Evolutionary conservation across 2,329 filamentous ascomycete genomes (phyloP).

Genomic region (Apiospora sp.): DNA sequence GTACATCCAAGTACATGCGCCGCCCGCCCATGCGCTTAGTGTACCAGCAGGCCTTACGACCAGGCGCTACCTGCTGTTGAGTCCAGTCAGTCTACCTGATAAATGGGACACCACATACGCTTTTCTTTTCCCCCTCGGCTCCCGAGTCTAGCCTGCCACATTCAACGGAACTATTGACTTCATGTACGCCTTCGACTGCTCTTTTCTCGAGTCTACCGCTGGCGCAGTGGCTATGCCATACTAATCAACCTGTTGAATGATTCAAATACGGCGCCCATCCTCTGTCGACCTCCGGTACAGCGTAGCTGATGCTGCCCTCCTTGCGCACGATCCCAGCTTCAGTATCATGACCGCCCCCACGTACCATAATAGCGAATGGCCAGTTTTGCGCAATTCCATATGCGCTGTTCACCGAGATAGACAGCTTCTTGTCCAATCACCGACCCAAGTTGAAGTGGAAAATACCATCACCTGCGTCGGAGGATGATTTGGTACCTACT

Average conservation of each 20-base stretch:
- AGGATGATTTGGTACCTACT: constrained; percentile 80
- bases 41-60: constrained; percentile 4
- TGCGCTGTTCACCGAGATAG: constrained; percentile 19
- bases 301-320: constrained; percentile 18
- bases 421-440: constrained; percentile 11
- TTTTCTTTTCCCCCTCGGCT: constrained; percentile 18
- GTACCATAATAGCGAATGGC: constrained; percentile 22
- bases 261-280: background rate
- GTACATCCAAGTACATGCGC: background rate
- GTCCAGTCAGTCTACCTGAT: background rate
- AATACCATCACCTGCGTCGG: constrained; percentile 31
- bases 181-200: constrained; percentile 13
- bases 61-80: background rate
- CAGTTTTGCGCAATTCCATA: constrained; percentile 21
- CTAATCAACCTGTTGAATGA: background rate
- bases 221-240: constrained; percentile 6
- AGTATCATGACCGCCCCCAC: constrained; percentile 21
- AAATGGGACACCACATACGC: constrained; percentile 17
- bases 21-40: background rate
- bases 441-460: constrained; percentile 21
- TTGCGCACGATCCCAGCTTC: constrained; percentile 17
- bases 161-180: constrained; percentile 15
- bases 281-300: constrained; percentile 8
- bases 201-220: background rate
- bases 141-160: constrained; percentile 17